Conservation (phyloP, 192 early-diverging fungal species). For the Martensiomyces pterosporus region DNA sequence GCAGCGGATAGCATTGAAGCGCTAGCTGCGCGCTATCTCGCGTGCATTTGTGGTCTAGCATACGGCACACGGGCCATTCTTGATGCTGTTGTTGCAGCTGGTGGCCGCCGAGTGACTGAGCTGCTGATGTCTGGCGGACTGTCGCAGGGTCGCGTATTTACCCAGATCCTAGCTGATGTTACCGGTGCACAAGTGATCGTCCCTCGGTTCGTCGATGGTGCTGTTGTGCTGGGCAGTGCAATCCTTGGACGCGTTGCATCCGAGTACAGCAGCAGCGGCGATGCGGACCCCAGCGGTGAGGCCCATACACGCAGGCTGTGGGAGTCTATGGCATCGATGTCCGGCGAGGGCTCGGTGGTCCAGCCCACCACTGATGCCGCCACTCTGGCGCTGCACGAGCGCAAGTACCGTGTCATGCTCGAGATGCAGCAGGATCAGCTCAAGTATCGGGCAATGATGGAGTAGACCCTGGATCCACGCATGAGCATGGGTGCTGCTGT, state of each 20-base stretch:
- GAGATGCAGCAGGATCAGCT: constrained; percentile 58
- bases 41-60: constrained; percentile 57
- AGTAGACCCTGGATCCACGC: not conserved
- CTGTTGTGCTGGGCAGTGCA: constrained; percentile 67
- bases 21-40: constrained; percentile 55
- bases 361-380: constrained; percentile 34
- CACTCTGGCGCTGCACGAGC: constrained; percentile 41
- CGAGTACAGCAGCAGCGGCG: constrained; percentile 5
- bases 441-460: constrained; percentile 54
- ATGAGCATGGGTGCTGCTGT: not conserved
- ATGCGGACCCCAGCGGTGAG: not conserved
- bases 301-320: constrained; percentile 22
- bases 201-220: constrained; percentile 53
- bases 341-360: constrained; percentile 44
- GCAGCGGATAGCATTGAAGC: constrained; percentile 31
- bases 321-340: constrained; percentile 56
- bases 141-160: constrained; percentile 58
- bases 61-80: constrained; percentile 65
- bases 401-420: constrained; percentile 55
- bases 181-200: constrained; percentile 53
- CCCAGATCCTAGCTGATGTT: constrained; percentile 58
- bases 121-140: constrained; percentile 67
- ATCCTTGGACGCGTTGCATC: constrained; percentile 60
- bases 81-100: constrained; percentile 32
- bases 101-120: constrained; percentile 54